phyloP scores from a whole-genome alignment of 177 flowering plant genomes.

The Vitis hybrid region DNA sequence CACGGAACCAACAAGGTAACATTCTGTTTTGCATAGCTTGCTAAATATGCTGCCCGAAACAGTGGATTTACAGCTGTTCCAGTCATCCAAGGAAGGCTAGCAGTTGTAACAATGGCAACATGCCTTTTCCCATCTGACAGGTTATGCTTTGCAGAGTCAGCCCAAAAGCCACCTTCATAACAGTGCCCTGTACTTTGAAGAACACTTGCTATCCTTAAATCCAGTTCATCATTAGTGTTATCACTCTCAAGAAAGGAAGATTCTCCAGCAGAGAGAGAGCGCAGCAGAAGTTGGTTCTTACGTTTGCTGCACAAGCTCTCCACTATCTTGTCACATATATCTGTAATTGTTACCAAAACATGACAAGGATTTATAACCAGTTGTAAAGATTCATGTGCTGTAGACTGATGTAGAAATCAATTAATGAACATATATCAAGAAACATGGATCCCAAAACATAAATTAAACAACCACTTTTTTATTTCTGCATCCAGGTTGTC shows the following conservation, averaged over 20 bases:
- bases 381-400: neutral
- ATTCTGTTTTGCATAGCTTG: constrained; percentile 79
- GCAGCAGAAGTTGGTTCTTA: constrained; percentile 48
- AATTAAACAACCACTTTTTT: too few relatives aligned
- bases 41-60: constrained; percentile 93
- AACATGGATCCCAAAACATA: too few relatives aligned
- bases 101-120: constrained; percentile 97
- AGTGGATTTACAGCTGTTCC: constrained; percentile 99
- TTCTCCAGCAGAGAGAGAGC: constrained; percentile 52
- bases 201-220: constrained; percentile 86
- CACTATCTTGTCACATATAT: constrained; percentile 85
- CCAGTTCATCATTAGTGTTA: constrained; percentile 68
- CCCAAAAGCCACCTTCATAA: constrained; percentile 88
- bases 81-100: constrained; percentile 99
- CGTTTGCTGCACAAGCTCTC: constrained; percentile 81
- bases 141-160: constrained; percentile 51
- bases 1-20: constrained; percentile 96
- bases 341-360: constrained; percentile 38
- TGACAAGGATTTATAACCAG: neutral
- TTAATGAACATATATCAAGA: too few relatives aligned
- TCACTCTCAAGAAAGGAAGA: constrained; percentile 50
- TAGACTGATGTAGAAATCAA: too few relatives aligned
- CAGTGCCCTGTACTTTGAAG: constrained; percentile 87
- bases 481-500: too few relatives aligned
- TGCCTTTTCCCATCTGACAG: constrained; percentile 58